These are phyloP conservation scores for Colletotrichum gloeosporioides DNA, from an alignment of 2,329 filamentous ascomycete genomes.

Conservation along the genomic window DNA sequence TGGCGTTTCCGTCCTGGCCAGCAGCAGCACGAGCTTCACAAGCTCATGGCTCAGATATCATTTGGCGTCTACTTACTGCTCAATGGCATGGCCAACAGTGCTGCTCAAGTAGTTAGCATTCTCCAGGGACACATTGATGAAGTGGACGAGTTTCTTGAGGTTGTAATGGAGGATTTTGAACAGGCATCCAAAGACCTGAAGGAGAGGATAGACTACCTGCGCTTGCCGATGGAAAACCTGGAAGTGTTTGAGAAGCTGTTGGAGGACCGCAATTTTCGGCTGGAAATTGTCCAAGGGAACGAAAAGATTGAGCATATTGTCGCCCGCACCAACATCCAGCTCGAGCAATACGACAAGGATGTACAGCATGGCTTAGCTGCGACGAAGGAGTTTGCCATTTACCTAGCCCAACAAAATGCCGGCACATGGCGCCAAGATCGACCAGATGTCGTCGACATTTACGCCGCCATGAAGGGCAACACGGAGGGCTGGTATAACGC, in stretches of 20 bases:
- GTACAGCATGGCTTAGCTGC: constrained; percentile 78
- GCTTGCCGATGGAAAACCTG: constrained; percentile 83
- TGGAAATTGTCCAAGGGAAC: constrained; percentile 84
- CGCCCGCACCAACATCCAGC: constrained; percentile 74
- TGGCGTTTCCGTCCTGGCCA: constrained; percentile 82
- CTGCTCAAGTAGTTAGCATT: constrained; percentile 86
- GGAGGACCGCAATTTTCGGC: constrained; percentile 81
- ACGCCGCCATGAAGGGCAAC: constrained; percentile 90
- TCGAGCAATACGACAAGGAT: constrained; percentile 81
- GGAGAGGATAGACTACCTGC: constrained; percentile 80
- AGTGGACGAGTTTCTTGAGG: constrained; percentile 88
- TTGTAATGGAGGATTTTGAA: constrained; percentile 83
- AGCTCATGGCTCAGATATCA: constrained; percentile 89
- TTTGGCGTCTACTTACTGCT: constrained; percentile 92
- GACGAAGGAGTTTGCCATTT: constrained; percentile 77
- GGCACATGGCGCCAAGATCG: constrained; percentile 67
- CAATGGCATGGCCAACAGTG: constrained; percentile 85
- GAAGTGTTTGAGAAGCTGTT: constrained; percentile 87
- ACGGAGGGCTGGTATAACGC: constrained; percentile 88
- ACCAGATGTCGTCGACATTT: constrained; percentile 72
- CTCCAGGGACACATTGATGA: constrained; percentile 93
- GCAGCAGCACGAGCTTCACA: constrained; percentile 85
- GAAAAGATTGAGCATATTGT: constrained; percentile 91
- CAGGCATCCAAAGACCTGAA: constrained; percentile 80
- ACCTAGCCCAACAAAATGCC: constrained; percentile 71